These are phyloP conservation scores for Cardamine occulta DNA, from an alignment of 345 rosid species.

Conservation along the genomic window DNA sequence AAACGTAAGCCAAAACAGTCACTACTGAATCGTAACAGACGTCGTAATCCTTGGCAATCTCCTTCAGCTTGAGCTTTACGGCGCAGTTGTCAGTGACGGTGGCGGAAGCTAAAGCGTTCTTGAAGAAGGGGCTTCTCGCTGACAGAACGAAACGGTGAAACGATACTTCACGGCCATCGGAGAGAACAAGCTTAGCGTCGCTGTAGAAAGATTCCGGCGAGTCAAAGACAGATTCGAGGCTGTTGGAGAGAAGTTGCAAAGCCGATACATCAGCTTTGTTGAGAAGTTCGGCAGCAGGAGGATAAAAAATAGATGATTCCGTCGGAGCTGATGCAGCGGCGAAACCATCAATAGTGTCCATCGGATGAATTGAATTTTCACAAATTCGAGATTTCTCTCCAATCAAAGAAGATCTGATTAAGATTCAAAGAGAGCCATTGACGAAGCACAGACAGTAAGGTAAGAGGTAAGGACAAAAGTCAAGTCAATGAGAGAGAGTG, in stretches of 20 bases:
- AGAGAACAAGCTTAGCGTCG: conserved; percentile 64
- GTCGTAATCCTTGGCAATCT: conserved; percentile 60
- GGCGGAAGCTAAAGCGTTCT: conserved; percentile 52
- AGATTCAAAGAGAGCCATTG: conserved; percentile 11
- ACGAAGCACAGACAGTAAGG: neutral
- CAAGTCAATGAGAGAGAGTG: conserved; percentile 22
- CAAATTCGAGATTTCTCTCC: neutral
- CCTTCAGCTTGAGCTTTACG: conserved; percentile 58
- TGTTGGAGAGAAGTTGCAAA: conserved; percentile 58
- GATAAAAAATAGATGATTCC: conserved; percentile 33
- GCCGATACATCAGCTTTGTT: conserved; percentile 44
- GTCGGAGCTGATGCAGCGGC: conserved; percentile 19
- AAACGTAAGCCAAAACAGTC: conserved; percentile 68
- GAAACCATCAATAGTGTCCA: conserved; percentile 55
- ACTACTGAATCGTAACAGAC: conserved; percentile 61
- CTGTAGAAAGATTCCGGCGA: conserved; percentile 62
- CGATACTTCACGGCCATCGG: conserved; percentile 56
- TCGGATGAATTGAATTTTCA: conserved; percentile 11
- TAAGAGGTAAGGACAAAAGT: conserved; percentile 4
- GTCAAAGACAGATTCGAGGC: conserved; percentile 58
- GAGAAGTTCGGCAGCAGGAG: conserved; percentile 1
- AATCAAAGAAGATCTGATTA: neutral
- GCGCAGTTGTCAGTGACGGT: neutral
- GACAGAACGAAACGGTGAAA: conserved; percentile 84
- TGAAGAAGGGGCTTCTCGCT: conserved; percentile 67